Evolutionary conservation across 1,284 basidiomycete species (phyloP).

Genomic region (Tilletia setariae): DNA sequence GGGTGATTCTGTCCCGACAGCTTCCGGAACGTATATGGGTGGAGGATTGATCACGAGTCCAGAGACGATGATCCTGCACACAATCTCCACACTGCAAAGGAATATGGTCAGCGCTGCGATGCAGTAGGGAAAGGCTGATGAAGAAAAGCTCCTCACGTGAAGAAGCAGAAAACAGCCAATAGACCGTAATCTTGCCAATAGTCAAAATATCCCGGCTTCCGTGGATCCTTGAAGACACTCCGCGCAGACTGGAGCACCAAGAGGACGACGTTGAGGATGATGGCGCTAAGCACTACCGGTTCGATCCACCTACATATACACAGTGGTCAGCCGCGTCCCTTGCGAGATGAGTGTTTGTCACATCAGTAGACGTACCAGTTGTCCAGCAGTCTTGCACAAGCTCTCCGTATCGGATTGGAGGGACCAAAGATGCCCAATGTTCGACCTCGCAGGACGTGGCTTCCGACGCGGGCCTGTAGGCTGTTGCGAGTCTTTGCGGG

Average conservation of each 20-base stretch:
- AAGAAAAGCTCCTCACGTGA: conserved; percentile 66
- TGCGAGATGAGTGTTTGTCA: not conserved
- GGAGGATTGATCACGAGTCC: conserved; percentile 83
- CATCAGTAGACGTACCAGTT: not conserved
- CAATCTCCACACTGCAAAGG: conserved; percentile 69
- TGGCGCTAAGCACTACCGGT: conserved; percentile 75
- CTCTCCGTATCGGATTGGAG: conserved; percentile 39
- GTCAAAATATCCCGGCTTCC: conserved; percentile 71
- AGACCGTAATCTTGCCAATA: conserved; percentile 81
- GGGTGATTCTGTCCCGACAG: not conserved
- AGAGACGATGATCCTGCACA: conserved; percentile 83
- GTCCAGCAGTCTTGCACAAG: not conserved
- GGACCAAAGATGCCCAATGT: conserved; percentile 76
- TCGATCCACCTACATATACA: conserved; percentile 69
- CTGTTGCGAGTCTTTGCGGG: too few relatives aligned
- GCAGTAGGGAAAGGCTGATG: conserved; percentile 18
- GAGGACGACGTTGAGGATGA: conserved; percentile 78
- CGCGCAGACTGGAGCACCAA: conserved; percentile 73
- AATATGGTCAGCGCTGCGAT: not conserved
- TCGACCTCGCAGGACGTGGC: conserved; percentile 65
- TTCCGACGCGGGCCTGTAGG: not conserved
- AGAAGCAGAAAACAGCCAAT: conserved; percentile 76
- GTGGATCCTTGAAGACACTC: conserved; percentile 58
- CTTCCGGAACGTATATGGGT: conserved; percentile 24
- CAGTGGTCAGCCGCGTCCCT: conserved; percentile 2